Base-by-base conservation (phyloP, 208 protist species). In the Wallacemonas collosoma region DNA sequence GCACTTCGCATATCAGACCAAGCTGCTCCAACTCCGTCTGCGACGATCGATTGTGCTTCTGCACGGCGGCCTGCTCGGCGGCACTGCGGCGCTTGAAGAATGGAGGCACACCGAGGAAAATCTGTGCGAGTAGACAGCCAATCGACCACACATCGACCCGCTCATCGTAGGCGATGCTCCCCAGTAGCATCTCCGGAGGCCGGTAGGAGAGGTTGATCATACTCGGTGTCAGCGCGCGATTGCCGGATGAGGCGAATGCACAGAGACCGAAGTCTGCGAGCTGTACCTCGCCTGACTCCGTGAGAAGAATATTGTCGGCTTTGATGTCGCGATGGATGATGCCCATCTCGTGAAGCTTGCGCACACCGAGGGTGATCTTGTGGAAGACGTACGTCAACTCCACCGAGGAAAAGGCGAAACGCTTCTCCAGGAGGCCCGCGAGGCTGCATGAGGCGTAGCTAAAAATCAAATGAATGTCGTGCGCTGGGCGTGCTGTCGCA, bases 131-230 rank as follows among this genome's bases (percentile, higher is more conserved):
- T 43, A 98, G 87, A 75, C 96, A 98, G 12, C 97, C 97, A 39
- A 98, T 71, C 3, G 89, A 96, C 94, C 97, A 98, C 26, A 98
- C 80, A 74, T 98, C 97, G 0, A 98, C 90, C 58, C 93, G 91
- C 15, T 77, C 80, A 64, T 91, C 88, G 82, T 98, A 98, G 43
- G 75, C 63, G 36, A 69, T 79, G 38, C 78, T 82, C 15, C 96
- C 96, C 39, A 98, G 83, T 9, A 98, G 79, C 86, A 99, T 96
- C 80, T 99, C 97, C n/a, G 97, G 96, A 7, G 98, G 92, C 3
- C 96, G 85, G 77, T 99, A 99, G 77, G 92, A 93, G 36, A 98
- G 80, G n/a, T 97, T 98, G 56, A 98, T 94, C 65, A 98, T 96
- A 70, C 93, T 93, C 17, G 89, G 95, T n/a, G 95, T 97, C 57